Evolutionary conservation across 192 early-diverging fungal species (phyloP), one percentile per base, ranked within the genome.

Genomic region (Dissophora ornata): DNA sequence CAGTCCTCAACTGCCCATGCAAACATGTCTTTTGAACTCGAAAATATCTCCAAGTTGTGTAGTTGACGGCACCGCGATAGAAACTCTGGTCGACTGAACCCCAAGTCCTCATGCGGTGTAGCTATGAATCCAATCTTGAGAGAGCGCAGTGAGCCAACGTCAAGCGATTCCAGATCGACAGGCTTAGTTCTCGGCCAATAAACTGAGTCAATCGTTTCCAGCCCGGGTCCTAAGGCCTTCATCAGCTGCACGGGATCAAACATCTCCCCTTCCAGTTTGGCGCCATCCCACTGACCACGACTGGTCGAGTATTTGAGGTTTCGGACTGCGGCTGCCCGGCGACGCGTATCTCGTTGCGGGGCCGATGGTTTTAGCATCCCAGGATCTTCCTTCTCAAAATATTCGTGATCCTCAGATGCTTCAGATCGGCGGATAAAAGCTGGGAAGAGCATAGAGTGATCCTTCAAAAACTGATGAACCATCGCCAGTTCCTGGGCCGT

Each of bases 41-140:
- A 64, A 40, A 65, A 74, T 2, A 57, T 16, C 11, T 64, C 62
- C 16, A 74, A 32, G 32, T 44, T 26, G 11, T 34, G 34, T 26
- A 74, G 44, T 21, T 54, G 26, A 21, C 70, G 62, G 40, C 70
- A 74, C 16, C 70, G 52, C 28, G 22, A 34, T 15, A 74, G 30
- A 41, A 74, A 74, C n/a, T 52, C 55, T 6, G 61, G 70, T 22
- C 41, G 70, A 38, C 70, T 65, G 45, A 65, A 74, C 25, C 62
- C 19, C 16, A 15, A 2, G 30, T 59, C 61, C 16, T 45, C 46
- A 4, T 52, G 30, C 1, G 53, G 61, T 0, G 62, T 64, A n/a
- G 30, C 47, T 11, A 59, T 10, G 40, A 11, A 49, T n/a, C 44
- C 30, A 9, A 74, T 47, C 41, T 45, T 44, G 7, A 74, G 54